Evolutionary conservation across 257 asterid genomes (phyloP).

Genomic region (Leonotis leonurus): DNA sequence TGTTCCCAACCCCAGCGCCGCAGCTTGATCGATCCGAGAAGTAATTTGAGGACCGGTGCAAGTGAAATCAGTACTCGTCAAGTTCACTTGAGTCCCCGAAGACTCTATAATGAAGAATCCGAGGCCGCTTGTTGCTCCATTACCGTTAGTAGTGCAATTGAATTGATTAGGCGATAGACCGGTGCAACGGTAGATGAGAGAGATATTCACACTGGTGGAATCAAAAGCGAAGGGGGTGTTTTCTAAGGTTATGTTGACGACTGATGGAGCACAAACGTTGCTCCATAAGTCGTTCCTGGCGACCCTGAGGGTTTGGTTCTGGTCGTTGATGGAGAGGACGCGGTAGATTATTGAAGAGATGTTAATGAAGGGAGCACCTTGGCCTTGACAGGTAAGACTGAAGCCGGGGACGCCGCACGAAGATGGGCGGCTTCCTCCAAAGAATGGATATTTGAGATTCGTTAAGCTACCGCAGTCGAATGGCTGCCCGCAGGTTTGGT

Average conservation of each 20-base stretch:
- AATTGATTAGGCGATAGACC: background rate
- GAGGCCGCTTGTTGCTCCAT: too few species aligned
- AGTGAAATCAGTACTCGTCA: too few species aligned
- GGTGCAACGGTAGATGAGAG: slow-evolving; percentile 24
- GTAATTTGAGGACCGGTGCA: too few species aligned
- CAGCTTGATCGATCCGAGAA: background rate
- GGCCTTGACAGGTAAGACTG: slow-evolving; percentile 24
- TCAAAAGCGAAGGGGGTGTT: slow-evolving; percentile 13
- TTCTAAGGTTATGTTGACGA: slow-evolving; percentile 20
- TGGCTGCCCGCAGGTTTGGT: too few species aligned
- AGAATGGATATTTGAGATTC: slow-evolving; percentile 43
- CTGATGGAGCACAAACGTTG: slow-evolving; percentile 17
- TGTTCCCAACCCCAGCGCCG: background rate
- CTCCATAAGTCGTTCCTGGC: too few species aligned
- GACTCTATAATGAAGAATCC: too few species aligned
- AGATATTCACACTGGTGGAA: slow-evolving; percentile 12
- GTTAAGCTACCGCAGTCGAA: slow-evolving; percentile 20
- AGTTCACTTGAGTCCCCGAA: too few species aligned
- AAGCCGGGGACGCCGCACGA: slow-evolving; percentile 58
- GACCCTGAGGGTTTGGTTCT: too few species aligned
- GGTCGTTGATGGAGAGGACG: too few species aligned
- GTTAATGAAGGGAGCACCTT: background rate
- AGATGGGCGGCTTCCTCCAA: slow-evolving; percentile 26
- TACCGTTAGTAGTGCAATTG: background rate
- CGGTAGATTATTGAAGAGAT: too few species aligned